These are phyloP conservation scores for Flammula alnicola DNA, from an alignment of 1,284 basidiomycete species.

Conservation along the genomic window DNA sequence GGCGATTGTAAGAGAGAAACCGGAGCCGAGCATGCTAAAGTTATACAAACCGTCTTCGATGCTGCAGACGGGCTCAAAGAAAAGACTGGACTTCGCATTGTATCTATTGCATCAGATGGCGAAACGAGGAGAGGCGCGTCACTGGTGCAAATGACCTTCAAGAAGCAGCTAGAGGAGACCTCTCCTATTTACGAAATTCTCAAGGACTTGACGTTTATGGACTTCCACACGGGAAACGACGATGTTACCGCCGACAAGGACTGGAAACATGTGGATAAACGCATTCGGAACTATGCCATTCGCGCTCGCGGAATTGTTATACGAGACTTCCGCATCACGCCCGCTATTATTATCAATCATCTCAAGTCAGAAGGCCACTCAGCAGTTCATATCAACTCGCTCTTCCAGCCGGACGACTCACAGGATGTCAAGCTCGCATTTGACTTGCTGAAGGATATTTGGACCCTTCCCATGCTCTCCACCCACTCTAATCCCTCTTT, in stretches of 20 bases:
- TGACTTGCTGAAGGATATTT: slow-evolving; percentile 29
- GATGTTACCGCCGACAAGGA: slow-evolving; percentile 39
- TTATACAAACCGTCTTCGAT: slow-evolving; percentile 27
- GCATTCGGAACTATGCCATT: slow-evolving; percentile 32
- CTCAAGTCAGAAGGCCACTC: slow-evolving; percentile 14
- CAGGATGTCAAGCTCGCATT: slow-evolving; percentile 35
- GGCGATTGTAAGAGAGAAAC: slow-evolving; percentile 35
- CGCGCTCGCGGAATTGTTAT: slow-evolving; percentile 29
- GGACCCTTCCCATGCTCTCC: slow-evolving; percentile 25
- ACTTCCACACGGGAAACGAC: slow-evolving; percentile 35
- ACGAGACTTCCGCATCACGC: slow-evolving; percentile 27
- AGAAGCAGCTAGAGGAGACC: background rate
- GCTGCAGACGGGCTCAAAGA: slow-evolving; percentile 14
- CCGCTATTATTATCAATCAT: slow-evolving; percentile 25
- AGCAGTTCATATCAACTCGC: slow-evolving; percentile 16
- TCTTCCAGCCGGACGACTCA: slow-evolving; percentile 37
- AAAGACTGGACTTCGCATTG: slow-evolving; percentile 17
- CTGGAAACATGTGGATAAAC: slow-evolving; percentile 38
- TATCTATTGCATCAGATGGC: slow-evolving; percentile 35
- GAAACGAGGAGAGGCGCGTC: slow-evolving; percentile 23
- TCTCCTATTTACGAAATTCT: slow-evolving; percentile 7
- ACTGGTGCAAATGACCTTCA: slow-evolving; percentile 16
- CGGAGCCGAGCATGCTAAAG: slow-evolving; percentile 25
- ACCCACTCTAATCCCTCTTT: slow-evolving; percentile 19
- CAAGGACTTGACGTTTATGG: slow-evolving; percentile 27